A percentile compares a stretch with the other conserved stretches of the same genome.
phyloP scores from a whole-genome alignment of 352 stramenopile species.

The Globisporangium spiculum region DNA sequence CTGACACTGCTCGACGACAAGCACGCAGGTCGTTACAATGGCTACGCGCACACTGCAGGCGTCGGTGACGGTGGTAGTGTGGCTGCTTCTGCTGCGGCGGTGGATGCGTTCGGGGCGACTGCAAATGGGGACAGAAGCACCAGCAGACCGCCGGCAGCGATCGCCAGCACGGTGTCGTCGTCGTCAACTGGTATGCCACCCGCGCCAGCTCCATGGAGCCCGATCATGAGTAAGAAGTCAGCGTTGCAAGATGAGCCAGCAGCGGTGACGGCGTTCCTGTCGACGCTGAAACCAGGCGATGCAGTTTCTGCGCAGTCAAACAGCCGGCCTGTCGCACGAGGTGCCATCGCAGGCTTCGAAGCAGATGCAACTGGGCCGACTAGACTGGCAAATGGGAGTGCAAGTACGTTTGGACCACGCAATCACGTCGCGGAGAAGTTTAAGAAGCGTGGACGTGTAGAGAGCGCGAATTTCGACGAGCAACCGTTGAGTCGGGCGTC shows the following conservation, averaged over 20 bases:
- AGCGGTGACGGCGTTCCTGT: slow-evolving; percentile 6
- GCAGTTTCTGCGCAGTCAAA: background rate
- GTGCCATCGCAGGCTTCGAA: background rate
- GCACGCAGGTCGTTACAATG: slow-evolving; percentile 15
- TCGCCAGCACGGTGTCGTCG: background rate
- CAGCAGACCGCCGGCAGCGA: slow-evolving; percentile 1
- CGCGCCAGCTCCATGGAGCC: background rate
- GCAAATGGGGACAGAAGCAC: background rate
- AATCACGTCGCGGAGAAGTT: slow-evolving; percentile 29
- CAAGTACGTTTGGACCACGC: background rate
- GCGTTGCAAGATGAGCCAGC: background rate
- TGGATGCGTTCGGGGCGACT: background rate
- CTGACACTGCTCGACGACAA: slow-evolving; percentile 11
- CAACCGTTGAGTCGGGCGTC: slow-evolving; percentile 13
- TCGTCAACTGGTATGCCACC: background rate
- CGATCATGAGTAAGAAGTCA: background rate
- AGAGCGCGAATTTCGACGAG: slow-evolving; percentile 53
- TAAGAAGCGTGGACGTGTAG: slow-evolving; percentile 63
- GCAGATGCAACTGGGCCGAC: background rate
- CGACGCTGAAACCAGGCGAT: background rate
- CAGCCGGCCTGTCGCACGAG: background rate
- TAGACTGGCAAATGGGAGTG: background rate
- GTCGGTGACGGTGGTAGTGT: background rate
- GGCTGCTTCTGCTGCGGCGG: background rate
- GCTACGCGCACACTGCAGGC: slow-evolving; percentile 18